These are phyloP conservation scores for Pittosporum tobira DNA, from an alignment of 129 eudicot species.

Conservation along the genomic window DNA sequence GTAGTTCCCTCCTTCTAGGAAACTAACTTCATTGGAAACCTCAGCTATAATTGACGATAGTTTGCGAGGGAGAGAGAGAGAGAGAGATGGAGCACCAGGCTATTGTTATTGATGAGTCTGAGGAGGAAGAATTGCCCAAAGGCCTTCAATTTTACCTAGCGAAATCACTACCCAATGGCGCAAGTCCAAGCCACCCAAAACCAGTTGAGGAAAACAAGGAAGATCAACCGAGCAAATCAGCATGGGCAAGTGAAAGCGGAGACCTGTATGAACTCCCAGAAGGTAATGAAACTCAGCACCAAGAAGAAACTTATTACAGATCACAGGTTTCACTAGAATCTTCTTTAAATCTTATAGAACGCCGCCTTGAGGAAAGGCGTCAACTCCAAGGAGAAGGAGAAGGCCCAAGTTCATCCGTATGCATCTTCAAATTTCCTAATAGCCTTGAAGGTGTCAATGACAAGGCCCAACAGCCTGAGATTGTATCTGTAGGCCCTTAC, in stretches of 20 bases:
- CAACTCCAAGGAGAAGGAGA: neutral
- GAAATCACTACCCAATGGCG: neutral
- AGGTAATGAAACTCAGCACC: neutral
- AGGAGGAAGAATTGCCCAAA: neutral
- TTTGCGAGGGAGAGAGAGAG: neutral
- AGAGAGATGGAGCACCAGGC: neutral
- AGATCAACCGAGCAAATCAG: neutral
- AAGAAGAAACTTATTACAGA: neutral
- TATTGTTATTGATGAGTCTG: neutral
- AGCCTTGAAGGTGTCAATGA: neutral
- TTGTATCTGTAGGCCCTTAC: constrained; percentile 20
- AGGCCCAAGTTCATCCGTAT: neutral
- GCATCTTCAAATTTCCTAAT: neutral
- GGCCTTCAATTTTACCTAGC: neutral
- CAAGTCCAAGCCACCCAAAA: neutral
- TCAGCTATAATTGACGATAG: too few relatives aligned
- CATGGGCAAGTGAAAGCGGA: neutral
- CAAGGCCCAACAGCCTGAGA: constrained; percentile 6
- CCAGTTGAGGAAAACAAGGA: neutral
- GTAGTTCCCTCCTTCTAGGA: too few relatives aligned
- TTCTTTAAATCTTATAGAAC: constrained; percentile 5
- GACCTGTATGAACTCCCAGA: neutral
- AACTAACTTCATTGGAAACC: too few relatives aligned
- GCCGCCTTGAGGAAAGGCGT: neutral
- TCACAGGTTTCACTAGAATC: neutral